Conservation (phyloP, 1,284 basidiomycete species). For the Ceratobasidium theobromae region DNA sequence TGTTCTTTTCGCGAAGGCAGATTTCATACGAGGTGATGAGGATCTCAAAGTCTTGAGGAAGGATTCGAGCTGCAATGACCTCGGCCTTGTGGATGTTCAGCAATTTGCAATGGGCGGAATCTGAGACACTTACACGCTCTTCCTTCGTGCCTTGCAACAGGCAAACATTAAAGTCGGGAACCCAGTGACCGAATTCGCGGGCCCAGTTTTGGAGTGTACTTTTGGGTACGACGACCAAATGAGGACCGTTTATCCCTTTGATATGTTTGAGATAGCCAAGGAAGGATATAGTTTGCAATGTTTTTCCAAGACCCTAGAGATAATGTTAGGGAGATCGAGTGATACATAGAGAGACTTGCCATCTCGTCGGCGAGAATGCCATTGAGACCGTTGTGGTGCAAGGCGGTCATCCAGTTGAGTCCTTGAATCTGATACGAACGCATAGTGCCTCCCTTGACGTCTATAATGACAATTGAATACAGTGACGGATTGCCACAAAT, state of each 20-base stretch:
- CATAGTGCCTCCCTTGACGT: conserved; percentile 86
- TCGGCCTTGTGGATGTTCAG: conserved; percentile 50
- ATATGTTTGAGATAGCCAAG: conserved; percentile 92
- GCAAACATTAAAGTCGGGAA: conserved; percentile 83
- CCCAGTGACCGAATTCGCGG: conserved; percentile 92
- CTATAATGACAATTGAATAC: conserved; percentile 46
- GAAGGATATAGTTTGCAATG: conserved; percentile 97
- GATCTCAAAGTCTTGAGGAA: conserved; percentile 90
- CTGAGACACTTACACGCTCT: conserved; percentile 60
- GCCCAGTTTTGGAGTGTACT: conserved; percentile 97
- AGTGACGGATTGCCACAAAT: conserved; percentile 34
- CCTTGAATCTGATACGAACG: conserved; percentile 95
- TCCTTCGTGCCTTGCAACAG: conserved; percentile 87
- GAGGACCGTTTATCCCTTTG: conserved; percentile 69
- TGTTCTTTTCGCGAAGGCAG: conserved; percentile 90
- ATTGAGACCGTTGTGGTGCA: conserved; percentile 91
- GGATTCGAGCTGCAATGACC: conserved; percentile 74
- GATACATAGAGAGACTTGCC: conserved; percentile 51
- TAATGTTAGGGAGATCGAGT: not conserved
- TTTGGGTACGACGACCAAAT: conserved; percentile 96
- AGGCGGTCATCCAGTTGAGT: conserved; percentile 93
- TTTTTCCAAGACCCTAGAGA: conserved; percentile 91
- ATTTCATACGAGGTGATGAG: conserved; percentile 98
- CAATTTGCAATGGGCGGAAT: not conserved
- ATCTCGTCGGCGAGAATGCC: conserved; percentile 95